Conservation (phyloP, 2,329 filamentous ascomycete genomes). For the Knoxdaviesia capensis region DNA sequence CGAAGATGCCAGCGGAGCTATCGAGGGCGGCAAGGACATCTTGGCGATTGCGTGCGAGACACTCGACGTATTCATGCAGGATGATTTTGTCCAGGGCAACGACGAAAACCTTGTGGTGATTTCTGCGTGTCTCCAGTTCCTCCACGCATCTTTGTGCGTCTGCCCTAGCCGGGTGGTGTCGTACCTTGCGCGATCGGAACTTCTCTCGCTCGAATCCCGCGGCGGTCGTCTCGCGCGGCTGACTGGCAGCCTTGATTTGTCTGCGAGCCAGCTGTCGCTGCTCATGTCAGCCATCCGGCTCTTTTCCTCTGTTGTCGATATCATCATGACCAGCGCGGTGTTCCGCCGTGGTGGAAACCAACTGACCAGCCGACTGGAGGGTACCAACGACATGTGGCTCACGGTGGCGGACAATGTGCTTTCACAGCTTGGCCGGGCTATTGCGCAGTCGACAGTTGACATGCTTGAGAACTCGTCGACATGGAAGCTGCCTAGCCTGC, state of each 20-base stretch:
- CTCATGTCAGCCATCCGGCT: conserved; percentile 53
- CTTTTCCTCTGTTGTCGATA: conserved; percentile 57
- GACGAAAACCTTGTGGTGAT: conserved; percentile 45
- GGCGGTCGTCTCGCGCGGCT: conserved; percentile 60
- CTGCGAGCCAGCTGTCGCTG: conserved; percentile 57
- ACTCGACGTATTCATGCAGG: conserved; percentile 51
- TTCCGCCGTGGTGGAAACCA: conserved; percentile 39
- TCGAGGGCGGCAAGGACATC: conserved; percentile 48
- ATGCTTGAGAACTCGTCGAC: conserved; percentile 69
- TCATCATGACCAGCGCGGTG: conserved; percentile 49
- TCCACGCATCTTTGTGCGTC: conserved; percentile 51
- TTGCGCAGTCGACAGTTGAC: conserved; percentile 59
- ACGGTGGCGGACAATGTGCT: conserved; percentile 64
- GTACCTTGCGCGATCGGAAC: conserved; percentile 59
- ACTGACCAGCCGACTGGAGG: conserved; percentile 22
- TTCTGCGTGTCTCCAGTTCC: conserved; percentile 57
- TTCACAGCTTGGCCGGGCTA: conserved; percentile 47
- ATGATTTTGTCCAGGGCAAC: conserved; percentile 33
- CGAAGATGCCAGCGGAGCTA: conserved; percentile 32
- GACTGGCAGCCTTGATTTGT: conserved; percentile 64
- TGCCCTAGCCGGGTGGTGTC: conserved; percentile 79
- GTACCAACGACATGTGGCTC: conserved; percentile 35
- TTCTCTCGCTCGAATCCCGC: conserved; percentile 59
- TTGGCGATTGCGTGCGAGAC: conserved; percentile 67
- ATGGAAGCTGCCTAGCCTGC: conserved; percentile 58